Percentiles rank a stretch among this genome's conserved stretches.
phyloP scores from a whole-genome alignment of 1,284 basidiomycete genomes.

The Cryptococcus sp. region DNA sequence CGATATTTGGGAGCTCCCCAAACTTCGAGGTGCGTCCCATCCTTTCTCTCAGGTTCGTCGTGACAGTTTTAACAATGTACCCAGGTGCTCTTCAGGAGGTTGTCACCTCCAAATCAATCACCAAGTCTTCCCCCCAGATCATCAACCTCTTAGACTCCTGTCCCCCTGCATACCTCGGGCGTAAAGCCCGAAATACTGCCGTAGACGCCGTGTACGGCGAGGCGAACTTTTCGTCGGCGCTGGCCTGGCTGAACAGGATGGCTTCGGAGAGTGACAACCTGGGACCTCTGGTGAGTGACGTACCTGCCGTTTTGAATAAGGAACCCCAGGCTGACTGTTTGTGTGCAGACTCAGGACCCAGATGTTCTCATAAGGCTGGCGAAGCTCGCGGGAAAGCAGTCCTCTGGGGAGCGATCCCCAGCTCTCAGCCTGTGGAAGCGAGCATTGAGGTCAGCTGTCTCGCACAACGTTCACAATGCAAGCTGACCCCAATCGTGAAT shows the following conservation, averaged over 20 bases:
- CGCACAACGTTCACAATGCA: not conserved
- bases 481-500: not conserved
- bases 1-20: slow-evolving; percentile 12
- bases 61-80: not conserved
- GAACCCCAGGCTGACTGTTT: not conserved
- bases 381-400: not conserved
- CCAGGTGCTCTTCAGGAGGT: slow-evolving; percentile 1
- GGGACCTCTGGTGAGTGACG: slow-evolving; percentile 4
- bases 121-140: not conserved
- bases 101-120: not conserved
- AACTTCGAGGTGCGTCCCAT: slow-evolving; percentile 7
- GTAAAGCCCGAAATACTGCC: not conserved
- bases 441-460: not conserved
- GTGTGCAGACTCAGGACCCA: not conserved
- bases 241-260: slow-evolving; percentile 4
- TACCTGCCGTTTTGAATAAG: not conserved
- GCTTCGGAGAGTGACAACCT: slow-evolving; percentile 2
- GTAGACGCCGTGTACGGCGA: not conserved
- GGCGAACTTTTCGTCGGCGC: not conserved
- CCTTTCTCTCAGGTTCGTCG: no score
- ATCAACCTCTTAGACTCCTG: slow-evolving; percentile 3
- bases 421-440: not conserved
- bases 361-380: not conserved
- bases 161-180: slow-evolving; percentile 5
- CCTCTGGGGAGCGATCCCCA: not conserved